Conservation (phyloP, 2,329 filamentous ascomycete species). For the Penicillium sp. region DNA sequence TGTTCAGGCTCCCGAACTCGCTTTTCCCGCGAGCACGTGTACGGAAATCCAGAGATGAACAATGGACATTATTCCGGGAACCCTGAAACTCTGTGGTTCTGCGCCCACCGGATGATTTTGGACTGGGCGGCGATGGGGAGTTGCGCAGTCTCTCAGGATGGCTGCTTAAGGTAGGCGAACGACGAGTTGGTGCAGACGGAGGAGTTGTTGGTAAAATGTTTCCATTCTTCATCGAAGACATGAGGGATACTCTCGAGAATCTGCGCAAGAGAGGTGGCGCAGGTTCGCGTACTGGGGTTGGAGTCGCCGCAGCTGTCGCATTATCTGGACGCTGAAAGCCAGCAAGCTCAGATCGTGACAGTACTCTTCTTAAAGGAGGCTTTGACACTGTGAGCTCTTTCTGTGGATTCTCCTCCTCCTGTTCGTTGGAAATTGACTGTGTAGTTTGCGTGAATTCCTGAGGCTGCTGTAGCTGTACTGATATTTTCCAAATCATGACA, state of each 20-base stretch:
- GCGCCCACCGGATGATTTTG: slow-evolving; percentile 36
- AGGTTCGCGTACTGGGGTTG: slow-evolving; percentile 49
- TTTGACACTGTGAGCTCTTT: slow-evolving; percentile 61
- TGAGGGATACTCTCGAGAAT: slow-evolving; percentile 58
- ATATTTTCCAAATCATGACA: slow-evolving; percentile 75
- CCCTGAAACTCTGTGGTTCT: slow-evolving; percentile 36
- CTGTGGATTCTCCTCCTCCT: slow-evolving; percentile 45
- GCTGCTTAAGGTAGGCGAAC: slow-evolving; percentile 35
- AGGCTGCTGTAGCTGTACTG: slow-evolving; percentile 39
- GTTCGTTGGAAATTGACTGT: slow-evolving; percentile 21
- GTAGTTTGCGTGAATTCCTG: slow-evolving; percentile 35
- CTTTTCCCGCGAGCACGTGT: slow-evolving; percentile 49
- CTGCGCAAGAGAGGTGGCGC: slow-evolving; percentile 60
- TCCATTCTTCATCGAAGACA: slow-evolving; percentile 39
- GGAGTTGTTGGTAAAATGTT: slow-evolving; percentile 37
- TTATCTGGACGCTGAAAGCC: slow-evolving; percentile 68
- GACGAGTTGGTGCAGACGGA: slow-evolving; percentile 36
- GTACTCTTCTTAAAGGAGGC: slow-evolving; percentile 79
- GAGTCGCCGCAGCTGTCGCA: slow-evolving; percentile 45
- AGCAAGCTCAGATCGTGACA: slow-evolving; percentile 85
- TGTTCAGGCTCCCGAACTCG: slow-evolving; percentile 54
- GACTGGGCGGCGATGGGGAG: slow-evolving; percentile 49
- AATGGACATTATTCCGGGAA: slow-evolving; percentile 41
- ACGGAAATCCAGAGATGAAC: slow-evolving; percentile 58
- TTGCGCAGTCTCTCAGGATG: slow-evolving; percentile 33